These are phyloP conservation scores for Magnaporthiopsis rhizophila DNA, from an alignment of 2,329 filamentous ascomycete species.

Conservation along the genomic window DNA sequence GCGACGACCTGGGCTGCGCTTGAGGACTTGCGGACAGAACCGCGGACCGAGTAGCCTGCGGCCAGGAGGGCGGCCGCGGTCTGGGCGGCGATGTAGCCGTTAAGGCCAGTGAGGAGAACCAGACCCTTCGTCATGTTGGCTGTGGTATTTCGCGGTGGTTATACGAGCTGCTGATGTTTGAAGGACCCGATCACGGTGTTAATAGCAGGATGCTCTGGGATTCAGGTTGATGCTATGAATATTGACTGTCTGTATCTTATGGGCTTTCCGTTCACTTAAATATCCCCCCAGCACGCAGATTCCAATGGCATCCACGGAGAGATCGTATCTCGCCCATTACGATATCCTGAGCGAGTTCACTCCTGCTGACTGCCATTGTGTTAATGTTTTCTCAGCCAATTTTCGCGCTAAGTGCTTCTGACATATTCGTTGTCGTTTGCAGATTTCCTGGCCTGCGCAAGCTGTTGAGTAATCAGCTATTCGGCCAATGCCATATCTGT, in stretches of 20 bases:
- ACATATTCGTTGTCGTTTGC: background rate
- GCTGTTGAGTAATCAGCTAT: background rate
- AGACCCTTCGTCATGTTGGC: constrained; percentile 11
- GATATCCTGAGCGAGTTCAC: background rate
- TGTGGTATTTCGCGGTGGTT: no score
- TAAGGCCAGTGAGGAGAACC: constrained; percentile 26
- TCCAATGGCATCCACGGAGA: background rate
- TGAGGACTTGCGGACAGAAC: constrained; percentile 20
- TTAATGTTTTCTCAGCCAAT: background rate
- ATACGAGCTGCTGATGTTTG: background rate
- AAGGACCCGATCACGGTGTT: no score
- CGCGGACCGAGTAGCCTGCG: constrained; percentile 24
- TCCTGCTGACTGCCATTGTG: background rate
- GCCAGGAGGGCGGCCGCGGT: constrained; percentile 21
- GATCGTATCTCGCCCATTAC: background rate
- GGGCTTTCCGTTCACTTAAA: background rate
- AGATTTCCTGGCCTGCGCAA: background rate
- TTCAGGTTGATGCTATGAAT: no score
- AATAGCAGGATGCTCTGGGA: no score
- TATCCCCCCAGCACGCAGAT: no score
- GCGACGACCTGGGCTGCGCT: constrained; percentile 5
- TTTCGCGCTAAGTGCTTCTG: background rate
- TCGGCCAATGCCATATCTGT: background rate
- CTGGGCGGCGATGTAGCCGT: constrained; percentile 25
- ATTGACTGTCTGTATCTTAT: background rate